Conservation (phyloP, 2,329 filamentous ascomycete species). For the Ceratocystis alfenasii region DNA sequence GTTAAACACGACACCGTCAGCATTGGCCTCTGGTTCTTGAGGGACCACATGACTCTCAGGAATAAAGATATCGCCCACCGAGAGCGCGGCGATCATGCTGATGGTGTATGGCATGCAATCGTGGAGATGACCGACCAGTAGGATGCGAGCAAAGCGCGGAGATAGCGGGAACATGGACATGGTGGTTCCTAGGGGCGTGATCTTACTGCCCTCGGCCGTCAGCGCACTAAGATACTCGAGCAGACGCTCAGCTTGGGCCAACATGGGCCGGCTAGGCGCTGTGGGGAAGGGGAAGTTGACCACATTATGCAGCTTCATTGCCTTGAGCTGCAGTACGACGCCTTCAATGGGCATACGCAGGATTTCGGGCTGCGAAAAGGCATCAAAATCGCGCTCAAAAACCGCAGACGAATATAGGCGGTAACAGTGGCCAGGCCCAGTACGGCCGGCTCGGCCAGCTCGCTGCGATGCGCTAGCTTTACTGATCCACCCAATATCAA, state of each 20-base stretch:
- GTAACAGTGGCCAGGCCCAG: slow-evolving; percentile 92
- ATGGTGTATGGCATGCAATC: slow-evolving; percentile 76
- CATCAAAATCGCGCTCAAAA: slow-evolving; percentile 75
- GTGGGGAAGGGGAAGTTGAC: slow-evolving; percentile 95
- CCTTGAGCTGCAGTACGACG: slow-evolving; percentile 84
- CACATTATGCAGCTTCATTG: slow-evolving; percentile 82
- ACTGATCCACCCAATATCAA: slow-evolving; percentile 91
- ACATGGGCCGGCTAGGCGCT: slow-evolving; percentile 61
- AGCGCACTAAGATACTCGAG: slow-evolving; percentile 78
- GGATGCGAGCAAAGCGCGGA: slow-evolving; percentile 80
- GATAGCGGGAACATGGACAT: slow-evolving; percentile 84
- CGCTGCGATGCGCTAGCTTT: slow-evolving; percentile 91
- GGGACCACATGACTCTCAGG: slow-evolving; percentile 64
- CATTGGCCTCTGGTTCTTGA: slow-evolving; percentile 35
- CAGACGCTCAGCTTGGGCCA: slow-evolving; percentile 75
- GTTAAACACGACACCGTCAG: slow-evolving; percentile 48
- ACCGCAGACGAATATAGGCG: slow-evolving; percentile 87
- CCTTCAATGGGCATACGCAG: slow-evolving; percentile 84
- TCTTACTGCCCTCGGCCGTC: slow-evolving; percentile 49
- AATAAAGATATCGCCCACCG: slow-evolving; percentile 78
- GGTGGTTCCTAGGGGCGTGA: slow-evolving; percentile 67
- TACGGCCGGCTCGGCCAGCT: slow-evolving; percentile 86
- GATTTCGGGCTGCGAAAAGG: slow-evolving; percentile 81
- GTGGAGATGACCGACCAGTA: slow-evolving; percentile 76
- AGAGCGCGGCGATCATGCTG: slow-evolving; percentile 75